Percentiles rank a stretch among this genome's conserved stretches.
phyloP scores from a whole-genome alignment of 2,329 filamentous ascomycete genomes.

The Berkeleyomyces basicola region DNA sequence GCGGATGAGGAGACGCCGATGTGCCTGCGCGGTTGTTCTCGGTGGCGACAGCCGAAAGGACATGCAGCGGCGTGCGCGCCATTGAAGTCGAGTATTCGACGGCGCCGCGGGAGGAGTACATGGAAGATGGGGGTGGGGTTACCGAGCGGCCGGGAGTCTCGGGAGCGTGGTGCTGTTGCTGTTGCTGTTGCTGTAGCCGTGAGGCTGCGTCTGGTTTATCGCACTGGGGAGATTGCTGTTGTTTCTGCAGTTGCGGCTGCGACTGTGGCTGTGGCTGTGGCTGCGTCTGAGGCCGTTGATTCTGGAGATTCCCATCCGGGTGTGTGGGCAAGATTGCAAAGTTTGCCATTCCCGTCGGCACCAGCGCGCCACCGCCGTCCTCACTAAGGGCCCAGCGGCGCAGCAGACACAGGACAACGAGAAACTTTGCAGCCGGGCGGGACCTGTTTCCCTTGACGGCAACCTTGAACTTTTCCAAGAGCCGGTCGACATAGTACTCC shows the following conservation, averaged over 20 bases:
- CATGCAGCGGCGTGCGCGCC: slow-evolving; percentile 8
- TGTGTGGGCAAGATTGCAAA: not conserved
- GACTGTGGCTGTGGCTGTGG: no score
- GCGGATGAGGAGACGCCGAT: not conserved
- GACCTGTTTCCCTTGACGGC: slow-evolving; percentile 47
- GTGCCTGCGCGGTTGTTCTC: not conserved
- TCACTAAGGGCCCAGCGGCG: slow-evolving; percentile 44
- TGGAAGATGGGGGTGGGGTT: not conserved
- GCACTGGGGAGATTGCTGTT: no score
- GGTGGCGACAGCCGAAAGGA: slow-evolving; percentile 9
- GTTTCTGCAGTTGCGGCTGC: no score
- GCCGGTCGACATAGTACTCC: slow-evolving; percentile 48
- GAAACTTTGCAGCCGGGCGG: slow-evolving; percentile 51
- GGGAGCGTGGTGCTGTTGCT: slow-evolving; percentile 3
- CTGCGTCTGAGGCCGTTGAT: no score
- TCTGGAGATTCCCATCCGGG: no score
- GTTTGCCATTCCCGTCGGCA: not conserved
- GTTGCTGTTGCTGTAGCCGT: slow-evolving; percentile 8
- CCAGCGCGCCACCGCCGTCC: not conserved
- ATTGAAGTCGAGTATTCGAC: not conserved
- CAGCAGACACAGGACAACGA: slow-evolving; percentile 53
- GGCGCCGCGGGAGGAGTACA: not conserved
- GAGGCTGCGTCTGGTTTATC: no score
- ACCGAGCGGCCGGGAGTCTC: not conserved
- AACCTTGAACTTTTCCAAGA: slow-evolving; percentile 50